These are phyloP conservation scores for Lactarius sanguifluus DNA, from an alignment of 768 basidiomycete genomes.

Conservation along the genomic window DNA sequence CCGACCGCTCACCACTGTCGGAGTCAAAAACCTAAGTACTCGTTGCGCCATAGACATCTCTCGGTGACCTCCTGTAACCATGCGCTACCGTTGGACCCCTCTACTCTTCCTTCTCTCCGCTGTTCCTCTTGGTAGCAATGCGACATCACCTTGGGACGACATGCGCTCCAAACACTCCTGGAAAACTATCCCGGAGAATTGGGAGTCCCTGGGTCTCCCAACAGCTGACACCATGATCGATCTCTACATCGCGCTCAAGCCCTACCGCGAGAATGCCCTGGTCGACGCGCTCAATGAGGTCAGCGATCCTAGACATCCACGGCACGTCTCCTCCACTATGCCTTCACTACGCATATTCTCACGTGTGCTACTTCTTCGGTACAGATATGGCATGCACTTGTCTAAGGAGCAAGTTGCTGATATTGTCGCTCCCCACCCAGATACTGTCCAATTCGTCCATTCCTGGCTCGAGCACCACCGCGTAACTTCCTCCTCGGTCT, in stretches of 20 bases:
- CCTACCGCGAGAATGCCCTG: not conserved
- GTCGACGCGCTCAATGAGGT: not conserved
- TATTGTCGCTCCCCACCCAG: not conserved
- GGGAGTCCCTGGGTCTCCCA: not conserved
- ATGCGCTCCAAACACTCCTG: not conserved
- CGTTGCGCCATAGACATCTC: not conserved
- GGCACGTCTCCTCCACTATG: too few species aligned
- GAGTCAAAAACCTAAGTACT: not conserved
- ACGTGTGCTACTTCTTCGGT: not conserved
- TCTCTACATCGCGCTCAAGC: not conserved
- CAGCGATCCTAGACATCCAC: too few species aligned
- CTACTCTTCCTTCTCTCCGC: not conserved
- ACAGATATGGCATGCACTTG: not conserved
- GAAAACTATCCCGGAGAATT: not conserved
- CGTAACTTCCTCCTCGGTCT: not conserved
- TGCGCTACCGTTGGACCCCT: not conserved
- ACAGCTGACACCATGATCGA: not conserved
- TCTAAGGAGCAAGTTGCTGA: not conserved
- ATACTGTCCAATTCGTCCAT: not conserved
- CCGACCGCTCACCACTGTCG: not conserved
- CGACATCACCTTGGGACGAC: not conserved
- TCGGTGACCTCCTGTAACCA: not conserved
- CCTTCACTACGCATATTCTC: not conserved
- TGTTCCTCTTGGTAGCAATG: not conserved
- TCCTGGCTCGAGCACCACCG: not conserved